Evolutionary conservation across 305 asterid genomes (phyloP).

Genomic region (Solanum hybrid): DNA sequence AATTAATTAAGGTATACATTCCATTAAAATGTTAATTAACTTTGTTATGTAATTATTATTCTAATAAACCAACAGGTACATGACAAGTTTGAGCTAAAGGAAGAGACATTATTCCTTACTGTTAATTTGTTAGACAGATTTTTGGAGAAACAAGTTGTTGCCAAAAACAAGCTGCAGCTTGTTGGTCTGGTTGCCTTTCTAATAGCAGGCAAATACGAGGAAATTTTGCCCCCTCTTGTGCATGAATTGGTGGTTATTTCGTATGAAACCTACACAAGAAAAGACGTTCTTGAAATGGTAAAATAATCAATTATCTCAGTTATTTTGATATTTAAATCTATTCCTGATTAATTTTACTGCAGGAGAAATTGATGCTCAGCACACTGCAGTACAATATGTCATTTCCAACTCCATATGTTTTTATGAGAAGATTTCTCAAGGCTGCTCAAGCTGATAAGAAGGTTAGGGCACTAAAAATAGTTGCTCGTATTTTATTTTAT

Average conservation of each 20-base stretch:
- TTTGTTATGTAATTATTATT: background rate
- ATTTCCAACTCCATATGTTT: constrained; percentile 61
- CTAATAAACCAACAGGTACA: constrained; percentile 20
- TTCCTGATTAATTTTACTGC: background rate
- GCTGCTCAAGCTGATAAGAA: constrained; percentile 58
- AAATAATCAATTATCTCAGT: background rate
- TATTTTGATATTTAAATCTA: background rate
- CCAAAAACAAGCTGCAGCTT: constrained; percentile 32
- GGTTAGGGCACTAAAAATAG: constrained; percentile 14
- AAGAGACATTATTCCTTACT: constrained; percentile 62
- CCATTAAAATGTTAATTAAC: background rate
- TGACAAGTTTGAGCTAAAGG: constrained; percentile 35
- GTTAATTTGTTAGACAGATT: constrained; percentile 32
- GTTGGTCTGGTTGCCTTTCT: constrained; percentile 40
- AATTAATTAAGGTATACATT: background rate
- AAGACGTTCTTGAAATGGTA: constrained; percentile 80
- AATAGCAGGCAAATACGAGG: constrained; percentile 56
- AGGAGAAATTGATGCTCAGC: constrained; percentile 61
- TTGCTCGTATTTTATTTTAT: too few relatives aligned
- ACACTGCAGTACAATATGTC: constrained; percentile 54
- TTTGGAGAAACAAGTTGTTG: constrained; percentile 20
- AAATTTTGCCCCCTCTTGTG: constrained; percentile 66
- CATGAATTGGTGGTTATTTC: constrained; percentile 74
- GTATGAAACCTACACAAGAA: constrained; percentile 59
- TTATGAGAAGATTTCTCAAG: constrained; percentile 58